phyloP scores from a whole-genome alignment of 352 stramenopile species.

The Phytophthora boehmeriae region DNA sequence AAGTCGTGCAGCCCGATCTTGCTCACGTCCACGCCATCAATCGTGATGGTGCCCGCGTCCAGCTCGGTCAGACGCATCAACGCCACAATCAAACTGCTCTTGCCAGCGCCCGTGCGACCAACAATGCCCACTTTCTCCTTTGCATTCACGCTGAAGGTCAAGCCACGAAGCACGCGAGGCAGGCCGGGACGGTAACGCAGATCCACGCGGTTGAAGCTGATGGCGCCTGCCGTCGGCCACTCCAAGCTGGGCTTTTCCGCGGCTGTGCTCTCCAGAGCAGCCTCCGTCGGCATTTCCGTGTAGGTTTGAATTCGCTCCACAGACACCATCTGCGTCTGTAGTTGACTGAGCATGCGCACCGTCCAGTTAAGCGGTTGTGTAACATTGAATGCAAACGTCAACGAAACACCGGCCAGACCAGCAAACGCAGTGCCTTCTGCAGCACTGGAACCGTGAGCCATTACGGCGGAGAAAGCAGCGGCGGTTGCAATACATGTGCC shows the following conservation, averaged over 20 bases:
- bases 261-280: slow-evolving; percentile 40
- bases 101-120: slow-evolving; percentile 83
- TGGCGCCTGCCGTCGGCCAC: slow-evolving; percentile 82
- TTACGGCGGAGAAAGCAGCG: slow-evolving; percentile 48
- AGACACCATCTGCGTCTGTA: slow-evolving; percentile 77
- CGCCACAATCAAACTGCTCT: slow-evolving; percentile 88
- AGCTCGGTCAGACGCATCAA: slow-evolving; percentile 92
- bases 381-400: slow-evolving; percentile 73
- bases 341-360: slow-evolving; percentile 65
- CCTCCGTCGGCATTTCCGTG: slow-evolving; percentile 57
- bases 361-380: slow-evolving; percentile 78
- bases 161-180: slow-evolving; percentile 52
- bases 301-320: slow-evolving; percentile 73
- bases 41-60: slow-evolving; percentile 49
- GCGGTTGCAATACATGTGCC: slow-evolving; percentile 55
- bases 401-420: slow-evolving; percentile 57
- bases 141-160: slow-evolving; percentile 78
- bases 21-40: slow-evolving; percentile 59
- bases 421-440: slow-evolving; percentile 42
- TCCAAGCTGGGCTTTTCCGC: slow-evolving; percentile 35
- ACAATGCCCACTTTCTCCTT: slow-evolving; percentile 85
- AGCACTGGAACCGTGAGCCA: slow-evolving; percentile 42
- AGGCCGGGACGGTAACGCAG: slow-evolving; percentile 85
- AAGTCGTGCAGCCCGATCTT: slow-evolving; percentile 57
- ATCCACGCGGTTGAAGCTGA: slow-evolving; percentile 88